phyloP scores from a whole-genome alignment of 371 early-diverging fungal species.

The Syncephalastrum sp. region DNA sequence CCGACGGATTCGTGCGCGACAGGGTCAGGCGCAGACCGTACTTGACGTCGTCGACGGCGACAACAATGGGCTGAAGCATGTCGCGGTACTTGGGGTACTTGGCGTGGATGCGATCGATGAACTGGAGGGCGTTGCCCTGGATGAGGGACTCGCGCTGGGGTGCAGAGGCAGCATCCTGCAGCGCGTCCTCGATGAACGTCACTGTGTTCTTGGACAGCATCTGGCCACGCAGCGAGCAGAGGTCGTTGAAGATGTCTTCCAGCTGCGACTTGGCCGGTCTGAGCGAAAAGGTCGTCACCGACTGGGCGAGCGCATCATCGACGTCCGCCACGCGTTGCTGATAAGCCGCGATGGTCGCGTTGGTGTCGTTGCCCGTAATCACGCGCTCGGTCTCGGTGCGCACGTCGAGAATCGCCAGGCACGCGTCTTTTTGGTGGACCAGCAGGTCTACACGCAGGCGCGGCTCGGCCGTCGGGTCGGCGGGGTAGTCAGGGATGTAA shows the following conservation, averaged over 20 bases:
- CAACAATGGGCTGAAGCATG: conserved; percentile 71
- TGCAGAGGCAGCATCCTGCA: conserved; percentile 23
- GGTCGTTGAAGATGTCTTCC: conserved; percentile 72
- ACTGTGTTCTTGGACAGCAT: conserved; percentile 57
- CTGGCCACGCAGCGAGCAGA: conserved; percentile 67
- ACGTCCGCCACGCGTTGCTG: conserved; percentile 16
- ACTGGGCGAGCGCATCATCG: conserved; percentile 32
- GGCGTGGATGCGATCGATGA: conserved; percentile 61
- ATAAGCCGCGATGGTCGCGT: conserved; percentile 37
- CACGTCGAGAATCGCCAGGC: conserved; percentile 50
- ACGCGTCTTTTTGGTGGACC: conserved; percentile 38
- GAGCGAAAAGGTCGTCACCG: conserved; percentile 54
- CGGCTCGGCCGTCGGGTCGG: conserved; percentile 76
- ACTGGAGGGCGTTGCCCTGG: conserved; percentile 72
- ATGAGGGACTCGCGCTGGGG: conserved; percentile 63
- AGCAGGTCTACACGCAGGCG: conserved; percentile 61
- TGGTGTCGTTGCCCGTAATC: conserved; percentile 60
- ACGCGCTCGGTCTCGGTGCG: conserved; percentile 56
- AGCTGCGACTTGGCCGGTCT: conserved; percentile 74
- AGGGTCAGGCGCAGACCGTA: conserved; percentile 71
- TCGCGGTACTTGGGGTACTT: conserved; percentile 71
- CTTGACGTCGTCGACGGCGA: conserved; percentile 75
- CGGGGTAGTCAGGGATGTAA: conserved; percentile 75
- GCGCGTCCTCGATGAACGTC: conserved; percentile 43
- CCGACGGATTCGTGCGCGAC: conserved; percentile 27